These are phyloP conservation scores for Podila horticola DNA, from an alignment of 192 early-diverging fungal genomes.

Conservation along the genomic window DNA sequence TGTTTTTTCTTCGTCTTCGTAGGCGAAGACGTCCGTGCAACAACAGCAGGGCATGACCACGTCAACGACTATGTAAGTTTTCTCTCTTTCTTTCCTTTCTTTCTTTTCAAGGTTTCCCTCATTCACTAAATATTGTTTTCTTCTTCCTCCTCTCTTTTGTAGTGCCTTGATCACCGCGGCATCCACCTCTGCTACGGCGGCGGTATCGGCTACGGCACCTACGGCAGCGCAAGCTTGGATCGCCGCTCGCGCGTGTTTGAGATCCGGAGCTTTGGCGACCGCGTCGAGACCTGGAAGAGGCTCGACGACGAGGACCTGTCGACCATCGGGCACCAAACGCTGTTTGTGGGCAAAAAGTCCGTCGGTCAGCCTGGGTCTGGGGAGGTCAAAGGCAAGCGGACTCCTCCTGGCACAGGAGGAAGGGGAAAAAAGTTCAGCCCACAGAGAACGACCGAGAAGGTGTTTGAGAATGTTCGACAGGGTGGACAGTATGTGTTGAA, in stretches of 20 bases:
- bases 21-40: conserved; percentile 37
- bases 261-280: conserved; percentile 35
- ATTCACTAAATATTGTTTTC: not conserved
- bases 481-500: conserved; percentile 23
- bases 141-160: not conserved
- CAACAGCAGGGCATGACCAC: conserved; percentile 43
- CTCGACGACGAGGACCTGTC: conserved; percentile 51
- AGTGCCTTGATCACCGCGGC: conserved; percentile 51
- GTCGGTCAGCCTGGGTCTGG: not conserved
- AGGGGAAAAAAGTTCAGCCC: not conserved
- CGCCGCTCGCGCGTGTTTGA: conserved; percentile 54
- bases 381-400: not conserved
- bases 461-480: conserved; percentile 18
- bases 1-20: not conserved
- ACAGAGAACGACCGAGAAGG: conserved; percentile 6
- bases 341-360: conserved; percentile 25
- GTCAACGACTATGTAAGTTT: conserved; percentile 49
- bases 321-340: conserved; percentile 49
- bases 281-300: conserved; percentile 57
- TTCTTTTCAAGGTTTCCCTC: not conserved
- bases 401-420: not conserved
- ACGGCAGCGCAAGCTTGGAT: conserved; percentile 49
- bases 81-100: not conserved
- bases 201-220: conserved; percentile 53
- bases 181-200: conserved; percentile 59